These are phyloP conservation scores for Fusarium fujikuroi DNA, from an alignment of 2,329 filamentous ascomycete genomes.

Conservation along the genomic window DNA sequence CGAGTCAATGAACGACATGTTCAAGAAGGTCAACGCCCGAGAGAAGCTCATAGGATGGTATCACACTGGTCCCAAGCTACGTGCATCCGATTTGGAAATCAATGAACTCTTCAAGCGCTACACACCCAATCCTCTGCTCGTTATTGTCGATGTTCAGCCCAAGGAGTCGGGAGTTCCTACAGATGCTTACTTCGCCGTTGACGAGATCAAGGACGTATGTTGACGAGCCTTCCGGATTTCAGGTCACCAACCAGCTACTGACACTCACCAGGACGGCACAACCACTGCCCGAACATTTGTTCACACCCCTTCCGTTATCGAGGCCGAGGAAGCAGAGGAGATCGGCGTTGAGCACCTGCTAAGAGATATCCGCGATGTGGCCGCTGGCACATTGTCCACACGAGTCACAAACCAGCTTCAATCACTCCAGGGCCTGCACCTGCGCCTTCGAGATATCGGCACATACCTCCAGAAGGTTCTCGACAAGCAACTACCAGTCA, in stretches of 20 bases:
- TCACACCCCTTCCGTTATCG: conserved; percentile 97
- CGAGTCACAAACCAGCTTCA: conserved; percentile 98
- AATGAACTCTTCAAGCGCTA: conserved; percentile 99
- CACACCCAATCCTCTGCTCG: conserved; percentile 92
- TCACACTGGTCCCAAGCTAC: conserved; percentile 95
- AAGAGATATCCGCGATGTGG: conserved; percentile 97
- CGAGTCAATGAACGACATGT: conserved; percentile 99
- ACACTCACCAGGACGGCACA: conserved; percentile 82
- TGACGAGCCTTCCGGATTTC: neutral
- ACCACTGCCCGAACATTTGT: conserved; percentile 98
- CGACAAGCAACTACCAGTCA: conserved; percentile 90
- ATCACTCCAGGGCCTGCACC: conserved; percentile 93
- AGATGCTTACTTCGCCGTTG: conserved; percentile 98
- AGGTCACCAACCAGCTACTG: conserved; percentile 1
- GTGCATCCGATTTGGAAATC: conserved; percentile 97
- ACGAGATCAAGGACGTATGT: conserved; percentile 98
- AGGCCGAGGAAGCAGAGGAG: conserved; percentile 98
- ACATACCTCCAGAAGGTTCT: conserved; percentile 96
- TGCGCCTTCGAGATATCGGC: conserved; percentile 94
- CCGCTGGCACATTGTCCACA: conserved; percentile 94
- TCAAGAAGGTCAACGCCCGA: conserved; percentile 99
- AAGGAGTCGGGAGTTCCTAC: conserved; percentile 98
- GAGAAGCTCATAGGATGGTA: conserved; percentile 99
- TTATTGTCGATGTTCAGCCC: conserved; percentile 98
- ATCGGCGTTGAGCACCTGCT: conserved; percentile 98